These are phyloP conservation scores for Tricladium varicosporioides DNA, from an alignment of 2,329 filamentous ascomycete genomes.

Conservation along the genomic window DNA sequence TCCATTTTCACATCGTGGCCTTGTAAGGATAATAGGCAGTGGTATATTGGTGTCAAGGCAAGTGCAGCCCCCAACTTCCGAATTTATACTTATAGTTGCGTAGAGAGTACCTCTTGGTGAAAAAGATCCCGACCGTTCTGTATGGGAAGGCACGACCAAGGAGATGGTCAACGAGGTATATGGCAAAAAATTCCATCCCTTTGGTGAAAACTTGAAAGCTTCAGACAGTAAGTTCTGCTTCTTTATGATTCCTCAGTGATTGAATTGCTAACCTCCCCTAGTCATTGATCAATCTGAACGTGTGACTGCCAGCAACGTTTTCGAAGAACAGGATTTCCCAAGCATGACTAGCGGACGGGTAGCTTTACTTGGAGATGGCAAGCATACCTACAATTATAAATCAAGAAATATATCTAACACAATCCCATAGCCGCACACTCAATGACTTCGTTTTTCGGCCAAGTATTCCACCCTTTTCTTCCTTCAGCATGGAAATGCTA, in stretches of 20 bases:
- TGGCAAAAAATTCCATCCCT: neutral
- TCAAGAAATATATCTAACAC: no score
- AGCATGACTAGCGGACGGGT: constrained; percentile 4
- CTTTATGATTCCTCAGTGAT: neutral
- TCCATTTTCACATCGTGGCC: constrained; percentile 1
- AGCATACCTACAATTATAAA: no score
- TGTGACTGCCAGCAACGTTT: constrained; percentile 1
- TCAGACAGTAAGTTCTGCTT: neutral
- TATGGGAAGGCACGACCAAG: constrained; percentile 2
- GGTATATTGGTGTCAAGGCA: constrained; percentile 2
- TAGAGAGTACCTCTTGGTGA: neutral
- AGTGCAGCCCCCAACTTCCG: neutral
- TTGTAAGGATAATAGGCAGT: constrained; percentile 2
- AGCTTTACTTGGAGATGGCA: neutral
- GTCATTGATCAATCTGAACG: constrained; percentile 2
- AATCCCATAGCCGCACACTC: neutral
- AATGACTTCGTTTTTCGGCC: constrained; percentile 3
- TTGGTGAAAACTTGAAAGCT: neutral
- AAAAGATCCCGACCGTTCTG: constrained; percentile 2
- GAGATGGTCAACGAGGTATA: constrained; percentile 2
- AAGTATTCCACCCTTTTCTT: neutral
- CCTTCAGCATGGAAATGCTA: no score
- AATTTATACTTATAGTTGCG: neutral
- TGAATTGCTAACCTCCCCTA: neutral
- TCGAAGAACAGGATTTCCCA: constrained; percentile 5